These are phyloP conservation scores for Phytophthora pistaciae DNA, from an alignment of 352 stramenopile genomes.

Conservation along the genomic window DNA sequence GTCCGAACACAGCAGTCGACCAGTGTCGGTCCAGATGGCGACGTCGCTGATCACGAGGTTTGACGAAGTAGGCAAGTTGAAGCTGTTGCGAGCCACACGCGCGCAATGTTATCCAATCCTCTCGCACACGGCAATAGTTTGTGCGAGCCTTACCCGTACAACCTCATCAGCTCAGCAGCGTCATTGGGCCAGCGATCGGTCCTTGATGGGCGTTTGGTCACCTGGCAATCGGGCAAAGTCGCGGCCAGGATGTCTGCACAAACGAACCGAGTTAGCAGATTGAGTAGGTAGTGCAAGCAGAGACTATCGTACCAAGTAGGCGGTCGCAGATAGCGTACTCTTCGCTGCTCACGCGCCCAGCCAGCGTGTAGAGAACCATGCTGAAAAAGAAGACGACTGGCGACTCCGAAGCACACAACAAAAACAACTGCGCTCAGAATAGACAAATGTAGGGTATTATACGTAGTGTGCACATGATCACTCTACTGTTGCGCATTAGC, in stretches of 20 bases:
- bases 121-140: background rate
- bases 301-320: slow-evolving; percentile 54
- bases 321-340: slow-evolving; percentile 82
- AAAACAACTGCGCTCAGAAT: slow-evolving; percentile 8
- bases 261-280: background rate
- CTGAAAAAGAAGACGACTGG: background rate
- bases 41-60: slow-evolving; percentile 70
- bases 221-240: slow-evolving; percentile 61
- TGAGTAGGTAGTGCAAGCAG: background rate
- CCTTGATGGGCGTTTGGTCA: slow-evolving; percentile 59
- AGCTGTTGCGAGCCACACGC: slow-evolving; percentile 11
- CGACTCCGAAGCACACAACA: background rate
- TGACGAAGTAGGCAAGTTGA: slow-evolving; percentile 47
- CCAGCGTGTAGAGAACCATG: slow-evolving; percentile 76
- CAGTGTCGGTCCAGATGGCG: slow-evolving; percentile 73
- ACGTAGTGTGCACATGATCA: background rate
- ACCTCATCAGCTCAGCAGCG: slow-evolving; percentile 51
- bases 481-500: slow-evolving; percentile 26
- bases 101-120: slow-evolving; percentile 9
- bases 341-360: slow-evolving; percentile 71
- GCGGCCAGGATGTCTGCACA: slow-evolving; percentile 61
- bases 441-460: background rate
- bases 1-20: slow-evolving; percentile 66
- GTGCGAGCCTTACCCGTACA: slow-evolving; percentile 49
- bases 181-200: slow-evolving; percentile 57